Base-by-base conservation (phyloP, 305 asterid species). In the Plantago lanceolata region DNA sequence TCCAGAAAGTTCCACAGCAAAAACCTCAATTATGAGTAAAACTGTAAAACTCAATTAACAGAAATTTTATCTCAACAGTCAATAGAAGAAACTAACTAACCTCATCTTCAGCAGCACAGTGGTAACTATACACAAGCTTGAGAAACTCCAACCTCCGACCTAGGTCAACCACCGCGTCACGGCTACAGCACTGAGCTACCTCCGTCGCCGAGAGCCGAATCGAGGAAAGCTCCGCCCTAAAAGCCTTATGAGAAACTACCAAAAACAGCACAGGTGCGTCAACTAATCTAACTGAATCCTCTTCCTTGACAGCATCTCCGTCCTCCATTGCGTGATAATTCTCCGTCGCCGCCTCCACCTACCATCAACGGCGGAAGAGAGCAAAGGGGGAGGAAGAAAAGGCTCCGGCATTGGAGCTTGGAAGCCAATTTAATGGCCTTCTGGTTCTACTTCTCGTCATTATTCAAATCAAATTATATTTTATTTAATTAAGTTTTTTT, bases 71-170 rank as follows among this genome's bases (percentile, higher is more conserved):
- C 33, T 5, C 4, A 28, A 5, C 5, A 28, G 33, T 28, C 2
- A 28, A 31, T 31, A 52, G 16, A 21, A 20, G 29, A 54, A 26
- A 28, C n/a, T 19, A n/a, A 40, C 75, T 67, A 61, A 88, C 96
- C 97, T 88, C 97, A 62, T 90, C 97, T 79, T 90, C 97, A 48
- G 97, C 94, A 49, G 82, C 82, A 59, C 79, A 80, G 69, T 88
- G 96, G 48, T 88, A 88, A 50, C 79, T 79, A 63, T 66, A 85
- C 2, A 88, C 96, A 57, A 86, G 86, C 79, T 76, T 81, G 79
- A 90, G 73, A 61, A 90, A 90, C 76, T 84, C 84, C 68, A 90
- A 70, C 72, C 87, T 79, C 61, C 84, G 77, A 26, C 75, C 57
- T 58, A 86, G 78, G 69, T 78, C 86, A 71, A 59, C 79, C 14